These are phyloP conservation scores for Orbilia blumenaviensis DNA, from an alignment of 2,329 filamentous ascomycete genomes.

Conservation along the genomic window DNA sequence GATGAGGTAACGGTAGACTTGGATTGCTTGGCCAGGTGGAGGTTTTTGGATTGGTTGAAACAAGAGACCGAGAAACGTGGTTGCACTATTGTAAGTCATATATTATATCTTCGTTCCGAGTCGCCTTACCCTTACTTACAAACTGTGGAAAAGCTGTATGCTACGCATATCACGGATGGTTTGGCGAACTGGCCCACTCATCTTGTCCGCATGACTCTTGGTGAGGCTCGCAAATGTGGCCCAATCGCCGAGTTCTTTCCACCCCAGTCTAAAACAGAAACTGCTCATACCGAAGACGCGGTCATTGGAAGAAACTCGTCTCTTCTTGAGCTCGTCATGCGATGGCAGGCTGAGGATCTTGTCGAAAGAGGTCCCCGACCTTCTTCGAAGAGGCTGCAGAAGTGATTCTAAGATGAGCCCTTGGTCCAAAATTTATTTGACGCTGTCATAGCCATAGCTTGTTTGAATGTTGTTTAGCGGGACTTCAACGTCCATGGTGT, in stretches of 20 bases:
- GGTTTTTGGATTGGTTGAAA: conserved; percentile 87
- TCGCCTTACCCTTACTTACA: not conserved
- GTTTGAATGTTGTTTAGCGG: conserved; percentile 25
- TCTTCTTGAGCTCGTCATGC: conserved; percentile 76
- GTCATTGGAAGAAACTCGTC: conserved; percentile 54
- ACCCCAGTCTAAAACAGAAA: conserved; percentile 60
- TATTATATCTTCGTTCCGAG: not conserved
- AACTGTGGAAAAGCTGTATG: conserved; percentile 70
- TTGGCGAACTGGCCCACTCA: conserved; percentile 94
- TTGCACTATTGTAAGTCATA: conserved; percentile 74
- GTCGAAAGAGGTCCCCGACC: conserved; percentile 74
- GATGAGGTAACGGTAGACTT: conserved; percentile 93
- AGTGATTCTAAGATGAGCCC: not conserved
- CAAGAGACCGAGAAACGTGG: conserved; percentile 80
- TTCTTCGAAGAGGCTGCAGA: conserved; percentile 34
- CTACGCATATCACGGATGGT: conserved; percentile 96
- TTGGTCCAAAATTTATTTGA: not conserved
- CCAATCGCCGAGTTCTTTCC: conserved; percentile 73
- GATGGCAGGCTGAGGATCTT: conserved; percentile 85
- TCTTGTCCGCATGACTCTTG: conserved; percentile 93
- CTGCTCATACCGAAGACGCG: conserved; percentile 33
- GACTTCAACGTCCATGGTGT: conserved; percentile 50
- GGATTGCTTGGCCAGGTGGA: conserved; percentile 82
- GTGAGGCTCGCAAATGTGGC: conserved; percentile 87
- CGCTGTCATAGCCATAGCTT: not conserved